Percentiles rank a stretch among this genome's conserved stretches.
Evolutionary conservation across 805 yeast species (phyloP).

Genomic region (Scheffersomyces ergatensis): DNA sequence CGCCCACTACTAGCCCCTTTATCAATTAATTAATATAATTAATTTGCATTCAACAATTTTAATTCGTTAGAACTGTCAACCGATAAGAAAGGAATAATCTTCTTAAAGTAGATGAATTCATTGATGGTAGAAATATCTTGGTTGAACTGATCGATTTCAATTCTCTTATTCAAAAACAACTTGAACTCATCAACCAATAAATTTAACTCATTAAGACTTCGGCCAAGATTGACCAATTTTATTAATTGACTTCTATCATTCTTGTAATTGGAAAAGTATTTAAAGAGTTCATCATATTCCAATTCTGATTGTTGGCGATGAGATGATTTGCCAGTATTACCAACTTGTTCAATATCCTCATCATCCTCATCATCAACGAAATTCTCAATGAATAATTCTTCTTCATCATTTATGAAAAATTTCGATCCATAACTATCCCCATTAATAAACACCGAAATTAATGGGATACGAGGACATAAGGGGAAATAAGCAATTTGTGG

Average conservation of each 20-base stretch:
- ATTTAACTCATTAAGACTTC: conserved; percentile 53
- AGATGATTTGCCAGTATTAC: too few relatives aligned
- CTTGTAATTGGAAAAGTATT: not conserved
- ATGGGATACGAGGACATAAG: conserved; percentile 22
- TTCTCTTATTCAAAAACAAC: conserved; percentile 29
- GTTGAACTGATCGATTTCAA: conserved; percentile 25
- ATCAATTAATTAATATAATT: not conserved
- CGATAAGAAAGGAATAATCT: conserved; percentile 37
- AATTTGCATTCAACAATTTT: conserved; percentile 27
- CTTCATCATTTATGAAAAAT: conserved; percentile 31
- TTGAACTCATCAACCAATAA: conserved; percentile 46
- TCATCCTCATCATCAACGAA: conserved; percentile 6
- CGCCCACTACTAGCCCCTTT: not conserved
- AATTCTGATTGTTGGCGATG: not conserved
- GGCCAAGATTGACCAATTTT: conserved; percentile 39
- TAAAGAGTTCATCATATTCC: conserved; percentile 1
- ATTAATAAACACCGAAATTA: conserved; percentile 28
- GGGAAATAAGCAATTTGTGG: conserved; percentile 12
- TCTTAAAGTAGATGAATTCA: conserved; percentile 33
- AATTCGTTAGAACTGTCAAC: conserved; percentile 31
- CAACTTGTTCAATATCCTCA: not conserved
- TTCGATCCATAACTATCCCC: conserved; percentile 25
- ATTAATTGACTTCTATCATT: conserved; percentile 1
- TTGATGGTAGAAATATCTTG: conserved; percentile 12
- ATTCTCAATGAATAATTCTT: conserved; percentile 14